Evolutionary conservation across 78 protist genomes (phyloP).

Genomic region (Dictyostelium purpureum): DNA sequence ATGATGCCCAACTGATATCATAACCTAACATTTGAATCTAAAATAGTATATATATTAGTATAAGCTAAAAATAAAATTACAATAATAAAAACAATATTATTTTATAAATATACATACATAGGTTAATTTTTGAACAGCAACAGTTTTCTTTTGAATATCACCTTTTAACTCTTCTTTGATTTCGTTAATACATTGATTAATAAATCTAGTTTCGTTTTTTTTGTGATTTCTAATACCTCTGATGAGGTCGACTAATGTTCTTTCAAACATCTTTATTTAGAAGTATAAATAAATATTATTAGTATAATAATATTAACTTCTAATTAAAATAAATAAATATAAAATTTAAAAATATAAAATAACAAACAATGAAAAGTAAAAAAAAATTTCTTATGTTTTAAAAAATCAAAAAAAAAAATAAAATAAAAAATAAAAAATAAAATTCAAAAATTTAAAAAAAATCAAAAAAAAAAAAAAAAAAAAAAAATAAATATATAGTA

Average conservation of each 20-base stretch:
- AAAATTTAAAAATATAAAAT: not conserved
- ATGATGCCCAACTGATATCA: constrained; percentile 95
- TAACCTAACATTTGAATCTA: constrained; percentile 97
- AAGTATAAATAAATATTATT: no score
- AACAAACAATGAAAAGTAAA: not conserved
- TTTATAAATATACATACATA: constrained; percentile 82
- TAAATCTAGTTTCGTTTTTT: constrained; percentile 88
- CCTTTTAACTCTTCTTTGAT: constrained; percentile 90
- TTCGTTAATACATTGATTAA: constrained; percentile 84
- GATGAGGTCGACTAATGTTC: constrained; percentile 92
- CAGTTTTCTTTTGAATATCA: constrained; percentile 84
- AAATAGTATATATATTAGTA: not conserved
- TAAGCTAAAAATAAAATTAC: not conserved
- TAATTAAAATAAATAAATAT: not conserved
- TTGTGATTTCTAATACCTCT: constrained; percentile 90
- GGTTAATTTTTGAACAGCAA: constrained; percentile 92
- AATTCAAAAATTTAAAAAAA: no score
- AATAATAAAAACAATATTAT: no score
- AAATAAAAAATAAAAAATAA: not conserved
- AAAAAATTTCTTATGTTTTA: no score
- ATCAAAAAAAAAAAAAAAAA: no score
- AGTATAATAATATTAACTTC: no score
- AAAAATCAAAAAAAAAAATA: not conserved
- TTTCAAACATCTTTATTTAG: constrained; percentile 83
- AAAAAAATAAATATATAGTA: no score